Evolutionary conservation across 1,139 yeast species (phyloP).

Genomic region (Debaryomycetaceae sp.): DNA sequence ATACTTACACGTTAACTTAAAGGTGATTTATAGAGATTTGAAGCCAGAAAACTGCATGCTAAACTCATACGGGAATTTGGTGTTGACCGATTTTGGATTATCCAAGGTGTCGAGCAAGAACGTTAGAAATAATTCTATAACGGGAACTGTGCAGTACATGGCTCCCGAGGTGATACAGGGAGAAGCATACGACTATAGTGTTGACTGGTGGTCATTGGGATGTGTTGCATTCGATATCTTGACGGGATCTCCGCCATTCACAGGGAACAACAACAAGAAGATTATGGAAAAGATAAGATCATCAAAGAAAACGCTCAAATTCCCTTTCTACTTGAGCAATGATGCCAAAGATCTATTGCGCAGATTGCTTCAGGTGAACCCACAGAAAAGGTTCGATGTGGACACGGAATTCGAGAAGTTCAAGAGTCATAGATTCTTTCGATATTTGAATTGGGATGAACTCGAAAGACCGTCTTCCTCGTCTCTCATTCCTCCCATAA

Average conservation of each 20-base stretch:
- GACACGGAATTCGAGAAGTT: conserved; percentile 51
- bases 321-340: conserved; percentile 76
- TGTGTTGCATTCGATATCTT: conserved; percentile 84
- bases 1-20: conserved; percentile 68
- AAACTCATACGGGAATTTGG: conserved; percentile 74
- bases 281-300: conserved; percentile 74
- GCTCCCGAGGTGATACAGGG: conserved; percentile 93
- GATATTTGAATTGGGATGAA: conserved; percentile 73
- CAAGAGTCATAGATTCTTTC: conserved; percentile 73
- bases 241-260: conserved; percentile 92
- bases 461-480: conserved; percentile 41
- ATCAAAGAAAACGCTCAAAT: conserved; percentile 61
- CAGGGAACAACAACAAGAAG: conserved; percentile 81
- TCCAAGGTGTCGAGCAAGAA: conserved; percentile 64
- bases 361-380: conserved; percentile 70
- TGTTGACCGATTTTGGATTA: conserved; percentile 88
- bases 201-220: conserved; percentile 98
- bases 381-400: conserved; percentile 68
- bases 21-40: conserved; percentile 86
- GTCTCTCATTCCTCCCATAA: conserved; percentile 67
- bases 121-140: conserved; percentile 58
- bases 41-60: conserved; percentile 93
- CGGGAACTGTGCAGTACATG: conserved; percentile 95
- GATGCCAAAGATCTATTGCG: conserved; percentile 84
- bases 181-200: conserved; percentile 77